Evolutionary conservation across 2,329 filamentous ascomycete genomes (phyloP).

Genomic region (Aspergillus alliaceus): DNA sequence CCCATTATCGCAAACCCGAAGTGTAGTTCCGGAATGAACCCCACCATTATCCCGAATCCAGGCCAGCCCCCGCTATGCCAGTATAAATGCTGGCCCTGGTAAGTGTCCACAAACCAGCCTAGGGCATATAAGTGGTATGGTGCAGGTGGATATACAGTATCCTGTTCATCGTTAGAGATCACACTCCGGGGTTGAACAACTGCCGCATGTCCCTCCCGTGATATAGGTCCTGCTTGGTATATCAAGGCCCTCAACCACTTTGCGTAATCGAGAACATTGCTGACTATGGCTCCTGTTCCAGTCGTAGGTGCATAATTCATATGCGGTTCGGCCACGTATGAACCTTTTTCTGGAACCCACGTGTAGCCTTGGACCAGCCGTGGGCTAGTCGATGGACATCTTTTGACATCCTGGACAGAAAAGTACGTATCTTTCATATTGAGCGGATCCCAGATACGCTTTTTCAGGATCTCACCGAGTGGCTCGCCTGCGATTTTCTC

Average conservation of each 20-base stretch:
- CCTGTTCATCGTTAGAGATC: conserved; percentile 1
- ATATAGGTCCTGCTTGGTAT: conserved; percentile 16
- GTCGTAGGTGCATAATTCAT: conserved; percentile 18
- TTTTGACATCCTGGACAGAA: conserved; percentile 13
- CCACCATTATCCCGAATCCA: conserved; percentile 22
- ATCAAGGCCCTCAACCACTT: conserved; percentile 25
- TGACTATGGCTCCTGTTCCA: conserved; percentile 25
- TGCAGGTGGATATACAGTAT: conserved; percentile 9
- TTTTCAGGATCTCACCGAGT: conserved; percentile 16
- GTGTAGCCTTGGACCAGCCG: conserved; percentile 21
- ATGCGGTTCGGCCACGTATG: conserved; percentile 14
- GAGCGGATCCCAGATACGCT: conserved; percentile 24
- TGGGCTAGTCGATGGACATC: neutral
- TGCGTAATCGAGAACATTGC: conserved; percentile 26
- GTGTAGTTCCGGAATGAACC: conserved; percentile 20
- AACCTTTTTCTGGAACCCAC: conserved; percentile 14
- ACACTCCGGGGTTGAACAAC: conserved; percentile 15
- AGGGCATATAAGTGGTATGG: conserved; percentile 21
- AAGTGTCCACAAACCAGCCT: conserved; percentile 24
- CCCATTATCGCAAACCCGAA: conserved; percentile 27
- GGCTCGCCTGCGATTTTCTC: conserved; percentile 12
- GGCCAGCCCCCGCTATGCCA: conserved; percentile 24
- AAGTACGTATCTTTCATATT: conserved; percentile 26
- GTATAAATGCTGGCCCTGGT: conserved; percentile 20
- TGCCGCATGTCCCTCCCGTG: conserved; percentile 14